phyloP scores from a whole-genome alignment of 1,284 basidiomycete genomes.

The Cutaneotrichosporon sp. region DNA sequence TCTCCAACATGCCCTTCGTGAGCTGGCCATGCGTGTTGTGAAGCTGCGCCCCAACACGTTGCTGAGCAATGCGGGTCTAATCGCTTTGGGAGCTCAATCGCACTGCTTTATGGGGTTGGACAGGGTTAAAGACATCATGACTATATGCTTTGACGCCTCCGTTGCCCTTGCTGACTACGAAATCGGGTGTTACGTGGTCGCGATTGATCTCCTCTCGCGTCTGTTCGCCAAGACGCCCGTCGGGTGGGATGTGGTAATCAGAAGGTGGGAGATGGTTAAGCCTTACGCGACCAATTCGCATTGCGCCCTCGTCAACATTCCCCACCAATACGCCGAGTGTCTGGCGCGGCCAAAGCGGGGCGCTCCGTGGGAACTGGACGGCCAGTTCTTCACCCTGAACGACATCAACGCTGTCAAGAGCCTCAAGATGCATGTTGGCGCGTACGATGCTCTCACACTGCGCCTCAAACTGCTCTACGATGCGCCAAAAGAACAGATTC shows the following conservation, averaged over 20 bases:
- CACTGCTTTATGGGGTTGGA: conserved; percentile 10
- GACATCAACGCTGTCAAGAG: conserved; percentile 14
- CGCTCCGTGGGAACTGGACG: conserved; percentile 24
- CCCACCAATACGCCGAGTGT: conserved; percentile 25
- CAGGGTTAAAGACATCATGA: conserved; percentile 6
- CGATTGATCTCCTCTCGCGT: conserved; percentile 19
- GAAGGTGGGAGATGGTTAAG: conserved; percentile 23
- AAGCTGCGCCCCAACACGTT: conserved; percentile 11
- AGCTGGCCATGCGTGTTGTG: conserved; percentile 9
- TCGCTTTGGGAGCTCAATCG: conserved; percentile 19
- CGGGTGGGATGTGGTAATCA: conserved; percentile 7
- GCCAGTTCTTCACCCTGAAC: conserved; percentile 14
- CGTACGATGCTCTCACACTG: conserved; percentile 17
- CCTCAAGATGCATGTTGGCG: conserved; percentile 18
- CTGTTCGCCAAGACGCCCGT: conserved; percentile 13
- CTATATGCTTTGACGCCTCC: conserved; percentile 19
- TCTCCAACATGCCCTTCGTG: conserved; percentile 13
- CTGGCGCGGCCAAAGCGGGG: conserved; percentile 2
- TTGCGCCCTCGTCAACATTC: conserved; percentile 18
- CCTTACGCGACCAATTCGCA: conserved; percentile 16
- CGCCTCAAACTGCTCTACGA: conserved; percentile 30
- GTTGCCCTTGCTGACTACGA: conserved; percentile 27
- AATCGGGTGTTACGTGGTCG: conserved; percentile 24
- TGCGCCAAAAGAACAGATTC: conserved; percentile 20
- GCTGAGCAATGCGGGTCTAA: conserved; percentile 16